Base-by-base conservation (phyloP, 2,329 filamentous ascomycete species). In the Penicillium rolfsii region DNA sequence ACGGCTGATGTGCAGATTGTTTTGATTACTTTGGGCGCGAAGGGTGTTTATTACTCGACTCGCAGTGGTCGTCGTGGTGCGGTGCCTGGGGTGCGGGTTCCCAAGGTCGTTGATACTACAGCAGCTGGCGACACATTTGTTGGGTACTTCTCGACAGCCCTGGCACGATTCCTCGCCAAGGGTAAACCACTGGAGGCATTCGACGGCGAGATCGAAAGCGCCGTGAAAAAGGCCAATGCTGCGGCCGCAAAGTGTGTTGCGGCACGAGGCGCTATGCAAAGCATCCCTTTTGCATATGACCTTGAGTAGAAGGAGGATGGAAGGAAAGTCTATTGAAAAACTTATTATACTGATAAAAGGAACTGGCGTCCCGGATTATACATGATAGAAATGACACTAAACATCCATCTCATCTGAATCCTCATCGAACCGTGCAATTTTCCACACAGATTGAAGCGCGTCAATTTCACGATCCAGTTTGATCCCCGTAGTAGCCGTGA, bases 101-200 rank as follows among this genome's bases (percentile, higher is more conserved):
- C 59, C 1, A 64, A 67, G 58, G 67, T 69, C 2, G 40, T 67
- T 33, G 67, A 69, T 57, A 69, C 67, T 7, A 69, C 67, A 35
- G 67, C 67, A 9, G 67, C 67, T 0, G 67, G 67, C 0, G 67
- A 69, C 52, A 69, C 67, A 0, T 69, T 69, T 33, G 67, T 69
- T 3, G 67, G 67, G 22, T 69, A 68, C 22, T 69, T 69, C 16
- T 64, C 65, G 4, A 58, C 57, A n/a, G 58, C 61, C 8, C 43
- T 69, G 12, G 62, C 64, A 22, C 62, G 65, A 2, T 67, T 69
- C 36, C 16, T 68, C 6, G 64, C 64, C 4, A 64, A 55, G 1
- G 66, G 64, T 4, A 48, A 50, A 2, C 36, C 38, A 0, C 26
- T 68, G 35, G 62, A 59, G 9, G 57, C 40, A 2, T 69, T 69